Base-by-base conservation (phyloP, 441 rosid genomes). In the Metrosideros polymorpha region DNA sequence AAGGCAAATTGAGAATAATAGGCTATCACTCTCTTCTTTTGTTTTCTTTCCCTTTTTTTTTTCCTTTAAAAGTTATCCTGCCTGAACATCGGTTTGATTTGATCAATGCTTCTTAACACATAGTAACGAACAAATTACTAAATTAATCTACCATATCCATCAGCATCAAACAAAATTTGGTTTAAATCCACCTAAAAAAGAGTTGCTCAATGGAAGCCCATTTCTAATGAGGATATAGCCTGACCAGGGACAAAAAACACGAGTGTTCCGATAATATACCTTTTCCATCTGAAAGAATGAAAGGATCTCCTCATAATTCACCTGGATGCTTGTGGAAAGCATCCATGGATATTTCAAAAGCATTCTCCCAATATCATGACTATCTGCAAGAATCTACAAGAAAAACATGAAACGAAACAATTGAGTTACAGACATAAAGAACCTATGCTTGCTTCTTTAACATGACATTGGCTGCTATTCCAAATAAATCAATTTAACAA, bases 301-400 rank as follows among this genome's bases (percentile, higher is more conserved):
- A 90, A 93, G 83, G 30, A 96, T 90, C 84, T 90, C 90, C n/a
- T 92, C 86, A 35, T 92, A 94, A 77, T 97, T 94, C 84, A 92
- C 92, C 90, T 92, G 98, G 87, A 96, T 88, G 86, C 95, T 89
- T 0, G 93, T 61, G 45, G 98, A 95, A 82, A 96, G 94, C 84
- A 97, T 89, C 99, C 99, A 96, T 22, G 98, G 99, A 92, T 95
- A 96, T 88, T 95, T 96, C 45, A 91, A 35, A 90, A 97, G 86
- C 86, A 97, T 87, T 90, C 92, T 93, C 49, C 95, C 95, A 85
- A 94, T 84, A 88, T 91, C 92, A 54, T 90, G 88, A 90, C 90
- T 86, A 66, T 56, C 89, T 39, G 87, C 89, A 89, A 90, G 92
- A 87, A 94, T 88, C 97, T 96, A 89, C 77, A 85, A 86, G 85